Conservation (phyloP, 179 eudicot species). For the Amaranthus tricolor region DNA sequence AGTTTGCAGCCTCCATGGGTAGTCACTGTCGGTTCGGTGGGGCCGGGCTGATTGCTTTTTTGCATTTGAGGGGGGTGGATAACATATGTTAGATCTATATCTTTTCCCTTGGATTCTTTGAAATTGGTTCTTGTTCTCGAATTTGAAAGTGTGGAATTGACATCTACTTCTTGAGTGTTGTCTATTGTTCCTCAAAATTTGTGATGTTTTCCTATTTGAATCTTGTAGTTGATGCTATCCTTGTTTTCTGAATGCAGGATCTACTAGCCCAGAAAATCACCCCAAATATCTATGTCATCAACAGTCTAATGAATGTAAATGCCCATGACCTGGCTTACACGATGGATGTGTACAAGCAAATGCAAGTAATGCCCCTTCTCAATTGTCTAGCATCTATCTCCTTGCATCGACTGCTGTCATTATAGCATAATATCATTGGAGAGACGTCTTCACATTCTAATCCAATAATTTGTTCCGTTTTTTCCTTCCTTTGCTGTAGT, state of each 20-base stretch:
- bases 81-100: not conserved
- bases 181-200: not conserved
- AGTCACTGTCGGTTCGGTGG: no score
- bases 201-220: constrained; percentile 1
- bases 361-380: constrained; percentile 59
- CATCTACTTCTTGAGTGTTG: not conserved
- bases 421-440: not conserved
- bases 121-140: not conserved
- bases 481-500: not conserved
- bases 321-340: constrained; percentile 75
- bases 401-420: not conserved
- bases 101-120: not conserved
- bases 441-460: not conserved
- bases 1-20: no score
- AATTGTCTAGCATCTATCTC: not conserved
- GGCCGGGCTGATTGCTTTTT: no score
- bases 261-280: constrained; percentile 54
- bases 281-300: constrained; percentile 84
- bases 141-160: not conserved
- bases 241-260: constrained; percentile 52
- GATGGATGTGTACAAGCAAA: constrained; percentile 64
- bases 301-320: constrained; percentile 97
- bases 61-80: not conserved
- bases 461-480: not conserved
- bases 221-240: constrained; percentile 7